Conservation (phyloP, 73 alveolate genomes). For the Paramecium caudatum region DNA sequence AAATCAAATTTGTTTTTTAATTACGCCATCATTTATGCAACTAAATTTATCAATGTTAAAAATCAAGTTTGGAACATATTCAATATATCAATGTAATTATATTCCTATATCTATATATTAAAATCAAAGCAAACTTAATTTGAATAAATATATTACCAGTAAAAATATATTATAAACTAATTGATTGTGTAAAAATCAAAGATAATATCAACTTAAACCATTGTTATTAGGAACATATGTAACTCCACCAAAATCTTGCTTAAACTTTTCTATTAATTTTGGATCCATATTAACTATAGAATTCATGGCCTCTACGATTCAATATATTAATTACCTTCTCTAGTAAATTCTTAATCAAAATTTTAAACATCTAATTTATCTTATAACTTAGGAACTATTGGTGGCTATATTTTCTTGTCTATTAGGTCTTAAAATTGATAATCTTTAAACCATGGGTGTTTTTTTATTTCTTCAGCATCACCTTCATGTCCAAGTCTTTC, state of each 20-base stretch:
- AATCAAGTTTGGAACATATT: too few species aligned
- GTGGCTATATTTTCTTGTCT: slow-evolving; percentile 79
- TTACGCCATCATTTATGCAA: slow-evolving; percentile 2
- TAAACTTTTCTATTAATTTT: slow-evolving; percentile 42
- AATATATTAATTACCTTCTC: slow-evolving; percentile 44
- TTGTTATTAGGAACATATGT: slow-evolving; percentile 64
- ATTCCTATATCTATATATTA: too few species aligned
- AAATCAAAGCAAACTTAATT: too few species aligned
- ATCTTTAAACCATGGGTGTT: slow-evolving; percentile 94
- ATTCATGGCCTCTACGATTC: slow-evolving; percentile 16
- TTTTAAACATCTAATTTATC: slow-evolving; percentile 71
- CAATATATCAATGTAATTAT: too few species aligned
- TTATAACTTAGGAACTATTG: slow-evolving; percentile 81
- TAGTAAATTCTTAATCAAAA: slow-evolving; percentile 73
- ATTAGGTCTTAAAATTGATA: slow-evolving; percentile 87
- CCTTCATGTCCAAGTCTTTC: slow-evolving; percentile 93
- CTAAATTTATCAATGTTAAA: too few species aligned
- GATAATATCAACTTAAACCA: neutral
- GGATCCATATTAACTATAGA: slow-evolving; percentile 61
- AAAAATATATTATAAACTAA: too few species aligned
- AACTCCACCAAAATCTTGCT: slow-evolving; percentile 60
- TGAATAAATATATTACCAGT: too few species aligned
- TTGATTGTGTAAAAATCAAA: slow-evolving; percentile 9
- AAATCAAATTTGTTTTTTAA: neutral
- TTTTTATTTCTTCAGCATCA: slow-evolving; percentile 94